These are phyloP conservation scores for Diaporthe ampelina DNA, from an alignment of 2,329 filamentous ascomycete species.

Conservation along the genomic window DNA sequence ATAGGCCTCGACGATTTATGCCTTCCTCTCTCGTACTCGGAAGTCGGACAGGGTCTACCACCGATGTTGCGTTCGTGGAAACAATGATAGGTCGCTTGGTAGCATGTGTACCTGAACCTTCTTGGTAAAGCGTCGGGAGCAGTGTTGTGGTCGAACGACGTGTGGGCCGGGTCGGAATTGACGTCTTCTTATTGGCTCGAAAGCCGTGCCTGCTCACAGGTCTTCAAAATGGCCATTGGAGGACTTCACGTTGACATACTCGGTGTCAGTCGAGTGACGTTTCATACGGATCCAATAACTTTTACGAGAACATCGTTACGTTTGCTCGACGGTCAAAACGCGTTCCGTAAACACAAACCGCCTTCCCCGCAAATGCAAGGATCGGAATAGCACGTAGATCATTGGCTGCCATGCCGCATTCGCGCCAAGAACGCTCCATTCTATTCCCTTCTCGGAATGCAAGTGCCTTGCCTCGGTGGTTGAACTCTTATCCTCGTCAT, in stretches of 20 bases:
- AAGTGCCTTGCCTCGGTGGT: too few species aligned
- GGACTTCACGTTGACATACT: too few species aligned
- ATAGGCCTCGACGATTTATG: too few species aligned
- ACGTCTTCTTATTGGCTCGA: not conserved
- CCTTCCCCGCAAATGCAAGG: slow-evolving; percentile 15
- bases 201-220: not conserved
- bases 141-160: not conserved
- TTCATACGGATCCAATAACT: too few species aligned
- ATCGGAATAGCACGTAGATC: not conserved
- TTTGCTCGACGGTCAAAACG: not conserved
- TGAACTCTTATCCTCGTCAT: not conserved
- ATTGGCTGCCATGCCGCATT: not conserved
- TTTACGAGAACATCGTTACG: too few species aligned
- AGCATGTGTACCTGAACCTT: not conserved
- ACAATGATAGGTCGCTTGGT: not conserved
- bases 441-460: not conserved
- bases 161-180: not conserved
- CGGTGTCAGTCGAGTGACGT: not conserved
- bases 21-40: not conserved
- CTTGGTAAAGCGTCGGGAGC: not conserved
- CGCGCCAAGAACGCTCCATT: not conserved
- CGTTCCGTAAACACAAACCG: not conserved
- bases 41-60: not conserved
- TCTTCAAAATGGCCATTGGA: too few species aligned
- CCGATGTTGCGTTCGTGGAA: not conserved